These are phyloP conservation scores for Musa acuminata DNA, from an alignment of 176 grass and related monocot species.

Conservation along the genomic window DNA sequence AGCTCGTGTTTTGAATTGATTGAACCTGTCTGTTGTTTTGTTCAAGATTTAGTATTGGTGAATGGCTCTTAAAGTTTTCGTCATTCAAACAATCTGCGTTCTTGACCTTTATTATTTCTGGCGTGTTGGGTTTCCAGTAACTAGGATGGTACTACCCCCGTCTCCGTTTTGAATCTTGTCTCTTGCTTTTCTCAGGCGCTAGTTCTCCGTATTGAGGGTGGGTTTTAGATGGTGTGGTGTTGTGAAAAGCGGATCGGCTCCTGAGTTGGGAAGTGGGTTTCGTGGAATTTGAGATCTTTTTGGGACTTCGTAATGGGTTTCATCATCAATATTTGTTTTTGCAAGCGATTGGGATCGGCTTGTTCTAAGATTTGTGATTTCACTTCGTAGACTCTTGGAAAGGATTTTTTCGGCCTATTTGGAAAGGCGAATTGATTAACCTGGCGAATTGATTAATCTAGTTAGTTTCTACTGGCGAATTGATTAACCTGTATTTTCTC, in stretches of 20 bases:
- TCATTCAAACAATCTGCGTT: neutral
- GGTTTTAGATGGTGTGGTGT: too few relatives aligned
- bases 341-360: neutral
- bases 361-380: neutral
- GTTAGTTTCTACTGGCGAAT: too few relatives aligned
- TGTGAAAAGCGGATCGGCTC: too few relatives aligned
- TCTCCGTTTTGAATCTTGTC: too few relatives aligned
- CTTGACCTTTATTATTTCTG: neutral
- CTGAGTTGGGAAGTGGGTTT: neutral
- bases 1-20: neutral
- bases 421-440: too few relatives aligned
- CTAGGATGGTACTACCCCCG: too few relatives aligned
- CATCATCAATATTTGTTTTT: neutral
- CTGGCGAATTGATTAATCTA: too few relatives aligned
- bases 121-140: neutral
- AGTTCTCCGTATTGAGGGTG: too few relatives aligned
- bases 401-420: neutral
- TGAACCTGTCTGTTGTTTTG: neutral
- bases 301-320: neutral
- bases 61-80: neutral
- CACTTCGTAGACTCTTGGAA: neutral
- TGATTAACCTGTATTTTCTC: too few relatives aligned
- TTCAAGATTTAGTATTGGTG: neutral
- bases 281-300: neutral
- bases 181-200: too few relatives aligned